Evolutionary conservation across 495 filamentous ascomycete genomes (phyloP), one percentile per base, ranked within the genome.

Genomic region (Podospora fimiseda): DNA sequence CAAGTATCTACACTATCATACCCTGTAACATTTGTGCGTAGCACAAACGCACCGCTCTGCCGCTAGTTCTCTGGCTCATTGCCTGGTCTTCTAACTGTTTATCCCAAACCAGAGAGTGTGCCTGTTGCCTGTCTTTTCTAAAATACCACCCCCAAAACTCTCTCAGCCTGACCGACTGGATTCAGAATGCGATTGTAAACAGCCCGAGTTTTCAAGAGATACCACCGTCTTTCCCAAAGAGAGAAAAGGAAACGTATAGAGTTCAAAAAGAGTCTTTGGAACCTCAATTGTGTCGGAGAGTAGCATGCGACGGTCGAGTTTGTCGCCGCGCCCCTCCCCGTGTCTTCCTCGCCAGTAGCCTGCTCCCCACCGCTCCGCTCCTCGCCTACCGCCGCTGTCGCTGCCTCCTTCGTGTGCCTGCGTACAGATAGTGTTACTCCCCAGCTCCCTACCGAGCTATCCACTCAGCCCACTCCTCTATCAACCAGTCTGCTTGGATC

Each of bases 241-340:
- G 23, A 33, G 23, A 21, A 30, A 22, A 20, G 14, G 22, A n/a
- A n/a, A n/a, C n/a, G 24, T 40, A 43, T 41, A 40, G 38, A 21
- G 33, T 50, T 21, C 27, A 21, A 50, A 27, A 16, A 43, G 22
- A 27, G 48, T 14, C 44, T 11, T 50, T 20, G 30, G 37, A 54
- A 43, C 3, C 22, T 45, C 54, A 58, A 66, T 59, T 66, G 58
- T 49, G 21, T 19, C 58, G 5, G 1, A 38, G 42, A 52, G 43
- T 53, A 61, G 61, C 61, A 64, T 62, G 61, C 61, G 19, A 55
- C 53, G 14, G 40, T 66, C 54, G 63, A 50, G 56, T 37, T 53
- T 47, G 50, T 36, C 48, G 47, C 41, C 58, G 53, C 43, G 56
- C 61, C 57, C 58, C 61, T 64, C 59, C 52, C 44, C 50, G 22